Conservation (phyloP, 1,139 yeast genomes). For the Lodderomyces theae region DNA sequence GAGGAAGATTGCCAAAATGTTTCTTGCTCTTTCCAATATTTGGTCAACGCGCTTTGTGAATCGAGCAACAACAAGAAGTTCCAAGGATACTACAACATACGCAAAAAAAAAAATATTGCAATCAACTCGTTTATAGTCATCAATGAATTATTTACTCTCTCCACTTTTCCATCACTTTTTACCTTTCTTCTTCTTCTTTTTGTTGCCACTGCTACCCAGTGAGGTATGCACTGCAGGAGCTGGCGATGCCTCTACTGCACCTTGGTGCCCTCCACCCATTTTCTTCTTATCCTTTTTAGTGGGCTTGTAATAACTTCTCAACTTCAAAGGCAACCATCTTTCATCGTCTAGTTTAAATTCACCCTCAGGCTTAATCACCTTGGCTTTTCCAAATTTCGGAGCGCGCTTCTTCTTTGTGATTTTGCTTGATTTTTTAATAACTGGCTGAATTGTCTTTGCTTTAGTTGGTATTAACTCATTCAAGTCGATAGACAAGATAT, state of each 20-base stretch:
- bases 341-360: constrained; percentile 47
- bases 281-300: constrained; percentile 60
- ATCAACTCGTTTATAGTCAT: not conserved
- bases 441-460: constrained; percentile 8
- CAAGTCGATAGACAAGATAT: constrained; percentile 27
- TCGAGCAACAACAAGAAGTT: no score
- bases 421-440: constrained; percentile 10
- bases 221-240: constrained; percentile 17
- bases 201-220: not conserved
- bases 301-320: constrained; percentile 80
- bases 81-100: no score
- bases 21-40: not conserved
- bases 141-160: not conserved
- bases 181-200: constrained; percentile 7
- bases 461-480: constrained; percentile 20
- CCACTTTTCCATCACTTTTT: not conserved
- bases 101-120: no score
- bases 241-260: constrained; percentile 48
- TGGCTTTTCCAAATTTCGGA: constrained; percentile 39
- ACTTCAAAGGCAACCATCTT: constrained; percentile 88
- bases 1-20: not conserved
- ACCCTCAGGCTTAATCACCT: constrained; percentile 30
- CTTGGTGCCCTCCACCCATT: constrained; percentile 69
- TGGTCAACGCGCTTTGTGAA: not conserved
- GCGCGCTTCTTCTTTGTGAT: constrained; percentile 24